Base-by-base conservation (phyloP, 2,329 filamentous ascomycete genomes). In the Aspergillus intermedius region DNA sequence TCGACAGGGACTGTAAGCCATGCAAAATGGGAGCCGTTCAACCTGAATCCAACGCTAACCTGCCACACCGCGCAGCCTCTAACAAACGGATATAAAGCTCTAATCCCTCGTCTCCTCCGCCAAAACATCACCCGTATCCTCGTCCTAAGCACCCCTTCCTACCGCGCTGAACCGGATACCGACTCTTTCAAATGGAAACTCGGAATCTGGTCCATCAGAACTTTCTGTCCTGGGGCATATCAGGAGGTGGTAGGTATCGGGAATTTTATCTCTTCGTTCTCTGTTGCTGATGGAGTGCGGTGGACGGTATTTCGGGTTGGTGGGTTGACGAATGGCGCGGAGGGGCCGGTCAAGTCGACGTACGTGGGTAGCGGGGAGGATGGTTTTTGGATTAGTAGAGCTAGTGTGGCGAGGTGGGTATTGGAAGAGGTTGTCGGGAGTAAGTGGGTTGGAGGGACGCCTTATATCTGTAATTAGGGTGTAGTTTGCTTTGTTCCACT, bases 131-230 rank as follows among this genome's bases (percentile, higher is more conserved):
- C 4, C 12, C 46, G 49, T 17, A 41, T 35, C 15, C 47, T 51
- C 23, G 32, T 54, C 7, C 47, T 54, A 10, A 43, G 35, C 8
- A 54, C 52, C 2, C 49, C 49, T 13, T 54, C 49, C 6, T 54
- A 45, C 37, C 32, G 30, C n/a, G 30, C 23, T 5, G 1, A 22
- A 5, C 15, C 35, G 13, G 52, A 54, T 19, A 15, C 19, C 5
- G 35, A 43, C 6, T 23, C 49, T 2, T 47, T 49, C 28, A 46
- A 45, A 21, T 54, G 49, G 49, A 40, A 46, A 23, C 10, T 47
- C 37, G 50, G 44, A 6, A 25, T 10, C n/a, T 49, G 42, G 44
- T 34, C 42, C 5, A 48, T 51, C 9, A 54, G 32, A 35, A 13
- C 30, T 7, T 49, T 40, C 22, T 30, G 13, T 37, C 13, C 37